A percentile compares a stretch with the other conserved stretches of the same genome.
Evolutionary conservation across 345 rosid genomes (phyloP).

Genomic region (Rhodamnia rubescens): DNA sequence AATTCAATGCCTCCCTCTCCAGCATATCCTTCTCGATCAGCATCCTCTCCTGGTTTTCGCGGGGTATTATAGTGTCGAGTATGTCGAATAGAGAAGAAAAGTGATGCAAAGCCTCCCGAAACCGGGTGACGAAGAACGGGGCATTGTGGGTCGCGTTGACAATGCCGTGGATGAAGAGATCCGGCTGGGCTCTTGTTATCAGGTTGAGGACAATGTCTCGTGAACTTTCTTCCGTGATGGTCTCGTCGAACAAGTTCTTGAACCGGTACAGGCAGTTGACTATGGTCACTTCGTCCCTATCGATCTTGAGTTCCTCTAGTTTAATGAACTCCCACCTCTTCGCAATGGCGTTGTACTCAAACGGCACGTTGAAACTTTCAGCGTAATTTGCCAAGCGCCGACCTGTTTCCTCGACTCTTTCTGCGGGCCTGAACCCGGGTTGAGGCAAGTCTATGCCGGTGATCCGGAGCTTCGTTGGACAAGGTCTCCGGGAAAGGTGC

Average conservation of each 20-base stretch:
- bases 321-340: not conserved
- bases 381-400: not conserved
- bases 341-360: not conserved
- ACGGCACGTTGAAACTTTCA: not conserved
- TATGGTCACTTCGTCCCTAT: not conserved
- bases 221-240: not conserved
- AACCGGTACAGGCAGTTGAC: not conserved
- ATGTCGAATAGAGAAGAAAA: constrained; percentile 1
- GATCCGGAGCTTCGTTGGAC: not conserved
- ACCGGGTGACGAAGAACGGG: constrained; percentile 8
- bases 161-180: not conserved
- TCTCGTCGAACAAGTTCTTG: not conserved
- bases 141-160: not conserved
- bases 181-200: not conserved
- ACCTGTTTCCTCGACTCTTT: not conserved
- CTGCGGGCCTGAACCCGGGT: not conserved
- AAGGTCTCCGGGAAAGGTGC: not conserved
- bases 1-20: not conserved
- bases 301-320: not conserved
- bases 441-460: not conserved
- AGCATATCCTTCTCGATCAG: not conserved
- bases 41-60: not conserved
- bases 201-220: not conserved
- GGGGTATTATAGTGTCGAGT: not conserved
- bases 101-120: constrained; percentile 5